phyloP scores from a whole-genome alignment of 2,329 filamentous ascomycete genomes.

The Aspergillus transmontanensis region DNA sequence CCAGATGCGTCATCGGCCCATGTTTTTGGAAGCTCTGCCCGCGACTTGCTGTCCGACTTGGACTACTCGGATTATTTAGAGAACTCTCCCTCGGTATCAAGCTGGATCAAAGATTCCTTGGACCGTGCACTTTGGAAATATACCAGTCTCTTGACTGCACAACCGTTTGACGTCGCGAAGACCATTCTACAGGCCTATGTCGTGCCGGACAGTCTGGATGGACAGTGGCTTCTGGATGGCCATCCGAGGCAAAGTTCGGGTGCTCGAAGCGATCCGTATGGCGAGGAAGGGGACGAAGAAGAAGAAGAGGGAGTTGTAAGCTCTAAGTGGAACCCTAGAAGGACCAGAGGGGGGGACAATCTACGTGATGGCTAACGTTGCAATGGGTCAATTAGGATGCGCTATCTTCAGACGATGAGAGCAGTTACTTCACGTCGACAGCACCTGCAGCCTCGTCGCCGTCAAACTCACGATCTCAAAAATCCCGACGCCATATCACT shows the following conservation, averaged over 20 bases:
- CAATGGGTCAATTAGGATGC: conserved; percentile 29
- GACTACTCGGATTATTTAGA: conserved; percentile 91
- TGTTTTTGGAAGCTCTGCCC: conserved; percentile 65
- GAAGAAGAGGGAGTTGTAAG: conserved; percentile 26
- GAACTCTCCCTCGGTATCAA: conserved; percentile 71
- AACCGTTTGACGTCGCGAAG: conserved; percentile 97
- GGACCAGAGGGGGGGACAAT: not conserved
- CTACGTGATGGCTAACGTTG: not conserved
- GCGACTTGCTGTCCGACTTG: conserved; percentile 84
- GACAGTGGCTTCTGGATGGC: conserved; percentile 30
- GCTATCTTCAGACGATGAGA: conserved; percentile 70
- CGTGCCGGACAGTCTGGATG: conserved; percentile 42
- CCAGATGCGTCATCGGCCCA: conserved; percentile 47
- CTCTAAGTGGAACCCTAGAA: not conserved
- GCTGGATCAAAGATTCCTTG: conserved; percentile 73
- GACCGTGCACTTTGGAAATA: conserved; percentile 93
- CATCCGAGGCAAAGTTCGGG: conserved; percentile 30
- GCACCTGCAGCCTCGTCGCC: conserved; percentile 46
- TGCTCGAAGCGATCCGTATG: conserved; percentile 32
- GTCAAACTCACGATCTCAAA: conserved; percentile 43
- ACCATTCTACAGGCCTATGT: conserved; percentile 79
- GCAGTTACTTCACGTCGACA: conserved; percentile 78
- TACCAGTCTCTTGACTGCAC: conserved; percentile 80
- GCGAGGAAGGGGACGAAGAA: conserved; percentile 35
- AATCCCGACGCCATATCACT: conserved; percentile 43